phyloP scores from a whole-genome alignment of 1,284 basidiomycete genomes.

The Schizopora paradoxa region DNA sequence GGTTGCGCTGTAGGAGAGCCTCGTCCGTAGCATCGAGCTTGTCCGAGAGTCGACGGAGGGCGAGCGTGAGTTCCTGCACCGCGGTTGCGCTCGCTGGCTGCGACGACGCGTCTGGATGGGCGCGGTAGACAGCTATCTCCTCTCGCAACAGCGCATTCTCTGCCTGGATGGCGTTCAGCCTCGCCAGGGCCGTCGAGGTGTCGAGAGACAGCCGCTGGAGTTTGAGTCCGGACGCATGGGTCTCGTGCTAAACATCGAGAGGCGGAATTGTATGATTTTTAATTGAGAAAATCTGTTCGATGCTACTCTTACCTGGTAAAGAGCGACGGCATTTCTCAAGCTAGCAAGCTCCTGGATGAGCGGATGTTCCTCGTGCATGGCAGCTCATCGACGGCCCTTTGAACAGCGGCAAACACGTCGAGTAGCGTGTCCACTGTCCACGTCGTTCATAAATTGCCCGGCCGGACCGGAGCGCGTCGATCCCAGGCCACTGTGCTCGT shows the following conservation, averaged over 20 bases:
- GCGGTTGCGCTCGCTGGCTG: slow-evolving; percentile 28
- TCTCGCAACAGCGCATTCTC: slow-evolving; percentile 50
- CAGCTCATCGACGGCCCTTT: too few species aligned
- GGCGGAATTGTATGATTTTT: slow-evolving; percentile 12
- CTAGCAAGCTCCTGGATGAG: slow-evolving; percentile 59
- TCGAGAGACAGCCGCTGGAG: slow-evolving; percentile 59
- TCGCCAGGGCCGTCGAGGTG: slow-evolving; percentile 42
- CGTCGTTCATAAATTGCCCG: too few species aligned
- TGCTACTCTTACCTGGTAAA: slow-evolving; percentile 52
- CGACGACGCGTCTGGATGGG: slow-evolving; percentile 39
- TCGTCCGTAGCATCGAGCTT: slow-evolving; percentile 57
- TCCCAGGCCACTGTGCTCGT: too few species aligned
- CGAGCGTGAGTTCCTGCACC: slow-evolving; percentile 59
- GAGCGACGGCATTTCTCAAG: slow-evolving; percentile 55
- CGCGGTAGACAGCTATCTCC: slow-evolving; percentile 49
- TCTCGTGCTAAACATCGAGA: slow-evolving; percentile 52
- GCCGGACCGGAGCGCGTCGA: background rate
- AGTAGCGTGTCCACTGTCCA: background rate
- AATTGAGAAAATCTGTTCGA: slow-evolving; percentile 11
- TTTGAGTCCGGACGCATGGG: slow-evolving; percentile 56
- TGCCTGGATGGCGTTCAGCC: slow-evolving; percentile 43
- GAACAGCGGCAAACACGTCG: background rate
- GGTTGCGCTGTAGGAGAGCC: slow-evolving; percentile 43
- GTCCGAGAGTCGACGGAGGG: slow-evolving; percentile 61
- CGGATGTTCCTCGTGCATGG: slow-evolving; percentile 58